phyloP scores from a whole-genome alignment of 139 green algal genomes.

The Diplosphaera chodatii region DNA sequence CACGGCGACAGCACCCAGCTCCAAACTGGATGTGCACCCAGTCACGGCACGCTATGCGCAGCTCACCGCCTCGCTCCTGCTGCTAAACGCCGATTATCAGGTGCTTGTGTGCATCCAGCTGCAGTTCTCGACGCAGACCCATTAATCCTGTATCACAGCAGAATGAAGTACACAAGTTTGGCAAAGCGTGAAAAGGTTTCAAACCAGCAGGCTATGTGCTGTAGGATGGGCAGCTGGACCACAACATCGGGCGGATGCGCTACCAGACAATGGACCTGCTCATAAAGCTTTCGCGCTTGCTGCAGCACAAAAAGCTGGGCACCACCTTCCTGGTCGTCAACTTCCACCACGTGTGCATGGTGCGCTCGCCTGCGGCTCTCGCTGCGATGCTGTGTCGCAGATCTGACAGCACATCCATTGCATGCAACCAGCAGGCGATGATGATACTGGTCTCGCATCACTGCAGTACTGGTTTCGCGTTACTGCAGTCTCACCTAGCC shows the following conservation, averaged over 20 bases:
- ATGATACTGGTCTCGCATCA: too few species aligned
- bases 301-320: conserved; percentile 32
- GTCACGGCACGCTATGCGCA: conserved; percentile 62
- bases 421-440: too few species aligned
- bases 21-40: conserved; percentile 9
- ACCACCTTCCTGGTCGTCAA: conserved; percentile 94
- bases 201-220: background rate
- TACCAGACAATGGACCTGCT: conserved; percentile 57
- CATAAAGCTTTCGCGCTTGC: conserved; percentile 36
- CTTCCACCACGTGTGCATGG: conserved; percentile 70
- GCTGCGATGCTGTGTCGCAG: too few species aligned
- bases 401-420: too few species aligned
- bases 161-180: too few species aligned
- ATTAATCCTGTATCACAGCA: too few species aligned
- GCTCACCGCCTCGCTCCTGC: conserved; percentile 70
- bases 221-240: conserved; percentile 51
- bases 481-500: too few species aligned
- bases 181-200: too few species aligned
- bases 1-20: background rate
- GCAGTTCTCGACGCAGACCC: too few species aligned
- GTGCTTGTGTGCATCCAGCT: too few species aligned
- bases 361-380: too few species aligned
- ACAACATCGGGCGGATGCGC: conserved; percentile 62
- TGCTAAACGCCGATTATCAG: conserved; percentile 71
- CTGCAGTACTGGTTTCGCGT: too few species aligned